These are phyloP conservation scores for Stephania cephalantha DNA, from an alignment of 164 flowering plant species.

Conservation along the genomic window DNA sequence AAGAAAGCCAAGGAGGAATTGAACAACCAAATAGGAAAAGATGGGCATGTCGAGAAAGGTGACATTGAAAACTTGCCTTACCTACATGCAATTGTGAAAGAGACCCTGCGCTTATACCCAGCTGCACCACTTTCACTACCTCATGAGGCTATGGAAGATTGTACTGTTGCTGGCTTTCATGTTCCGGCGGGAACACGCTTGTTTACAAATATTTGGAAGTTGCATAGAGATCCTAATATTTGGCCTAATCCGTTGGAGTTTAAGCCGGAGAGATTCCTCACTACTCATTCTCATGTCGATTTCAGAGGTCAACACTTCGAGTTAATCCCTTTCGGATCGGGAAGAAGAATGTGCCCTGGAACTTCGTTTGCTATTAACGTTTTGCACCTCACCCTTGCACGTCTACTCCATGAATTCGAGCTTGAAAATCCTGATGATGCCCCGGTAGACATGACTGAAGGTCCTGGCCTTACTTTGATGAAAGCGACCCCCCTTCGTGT, in stretches of 20 bases:
- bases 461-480: conserved; percentile 4
- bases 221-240: not conserved
- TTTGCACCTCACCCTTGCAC: conserved; percentile 9
- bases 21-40: not conserved
- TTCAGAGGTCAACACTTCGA: too few species aligned
- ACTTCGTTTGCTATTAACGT: not conserved
- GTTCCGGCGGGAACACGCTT: conserved; percentile 7
- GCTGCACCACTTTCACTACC: conserved; percentile 3
- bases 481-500: conserved; percentile 23
- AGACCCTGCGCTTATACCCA: too few species aligned
- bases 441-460: conserved; percentile 1
- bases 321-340: conserved; percentile 5
- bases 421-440: not conserved
- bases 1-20: too few species aligned
- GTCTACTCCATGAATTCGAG: conserved; percentile 10
- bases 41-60: too few species aligned
- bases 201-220: conserved; percentile 1
- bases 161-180: conserved; percentile 4
- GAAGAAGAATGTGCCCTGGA: not conserved
- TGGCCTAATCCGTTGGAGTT: not conserved
- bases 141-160: conserved; percentile 9
- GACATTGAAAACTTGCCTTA: not conserved
- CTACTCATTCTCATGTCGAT: not conserved
- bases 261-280: conserved; percentile 4
- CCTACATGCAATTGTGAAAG: too few species aligned